Conservation (phyloP, 768 basidiomycete species). For the Amanita subjunquillea region DNA sequence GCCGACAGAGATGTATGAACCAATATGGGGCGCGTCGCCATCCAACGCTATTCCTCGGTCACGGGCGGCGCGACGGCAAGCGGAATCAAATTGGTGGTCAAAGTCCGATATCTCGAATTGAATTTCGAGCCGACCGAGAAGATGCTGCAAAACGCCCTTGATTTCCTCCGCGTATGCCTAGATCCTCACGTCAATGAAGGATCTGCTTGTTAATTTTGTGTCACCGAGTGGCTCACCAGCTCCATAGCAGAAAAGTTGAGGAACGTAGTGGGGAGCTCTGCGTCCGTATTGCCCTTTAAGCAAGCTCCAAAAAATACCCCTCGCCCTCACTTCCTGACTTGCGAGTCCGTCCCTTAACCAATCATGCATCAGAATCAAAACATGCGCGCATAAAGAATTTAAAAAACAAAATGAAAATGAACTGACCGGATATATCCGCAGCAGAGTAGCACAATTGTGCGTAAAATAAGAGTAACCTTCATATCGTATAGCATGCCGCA, state of each 20-base stretch:
- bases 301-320: too few relatives aligned
- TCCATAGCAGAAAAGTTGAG: not conserved
- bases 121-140: not conserved
- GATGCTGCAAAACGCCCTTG: not conserved
- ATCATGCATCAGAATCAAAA: too few relatives aligned
- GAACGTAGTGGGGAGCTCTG: too few relatives aligned
- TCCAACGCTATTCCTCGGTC: constrained; percentile 17
- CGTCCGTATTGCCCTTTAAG: too few relatives aligned
- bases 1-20: constrained; percentile 21
- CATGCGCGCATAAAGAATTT: too few relatives aligned
- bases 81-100: constrained; percentile 7
- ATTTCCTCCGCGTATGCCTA: not conserved
- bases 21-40: constrained; percentile 9
- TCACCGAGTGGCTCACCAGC: not conserved
- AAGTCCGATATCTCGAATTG: not conserved
- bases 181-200: not conserved
- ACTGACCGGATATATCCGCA: too few relatives aligned
- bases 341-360: too few relatives aligned
- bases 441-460: not conserved
- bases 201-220: not conserved
- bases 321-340: too few relatives aligned
- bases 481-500: not conserved
- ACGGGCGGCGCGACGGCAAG: constrained; percentile 14
- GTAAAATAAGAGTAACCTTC: not conserved
- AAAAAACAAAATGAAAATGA: too few relatives aligned